phyloP scores from a whole-genome alignment of 202 grass and related monocot genomes.

The Dendrocalamus latiflorus region DNA sequence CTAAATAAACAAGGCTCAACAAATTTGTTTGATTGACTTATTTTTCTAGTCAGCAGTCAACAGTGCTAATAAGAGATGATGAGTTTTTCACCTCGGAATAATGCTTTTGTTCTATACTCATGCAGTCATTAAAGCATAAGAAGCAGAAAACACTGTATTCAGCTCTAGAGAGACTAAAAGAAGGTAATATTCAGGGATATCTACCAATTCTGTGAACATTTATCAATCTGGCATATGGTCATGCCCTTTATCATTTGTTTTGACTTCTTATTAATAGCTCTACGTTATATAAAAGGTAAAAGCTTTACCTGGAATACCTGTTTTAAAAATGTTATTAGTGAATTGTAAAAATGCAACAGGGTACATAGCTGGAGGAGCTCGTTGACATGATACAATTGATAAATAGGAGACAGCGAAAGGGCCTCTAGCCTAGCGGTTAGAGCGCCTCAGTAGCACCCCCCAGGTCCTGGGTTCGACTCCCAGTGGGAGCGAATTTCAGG shows the following conservation, averaged over 20 bases:
- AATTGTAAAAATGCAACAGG: neutral
- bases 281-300: slow-evolving; percentile 2
- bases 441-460: no score
- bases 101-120: slow-evolving; percentile 1
- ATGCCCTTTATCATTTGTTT: neutral
- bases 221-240: neutral
- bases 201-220: neutral
- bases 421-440: no score
- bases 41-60: neutral
- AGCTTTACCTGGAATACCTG: neutral
- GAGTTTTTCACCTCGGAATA: neutral
- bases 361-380: neutral
- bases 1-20: neutral
- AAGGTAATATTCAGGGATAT: slow-evolving; percentile 44
- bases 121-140: slow-evolving; percentile 48
- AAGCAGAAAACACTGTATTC: slow-evolving; percentile 54
- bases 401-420: no score
- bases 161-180: slow-evolving; percentile 68
- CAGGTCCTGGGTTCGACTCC: no score
- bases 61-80: neutral
- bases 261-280: neutral
- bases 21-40: neutral
- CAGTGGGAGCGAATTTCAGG: no score
- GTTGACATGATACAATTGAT: neutral
- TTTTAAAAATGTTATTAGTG: neutral